Evolutionary conservation across 306 rosid genomes (phyloP).

Genomic region (Citrullus amarus): DNA sequence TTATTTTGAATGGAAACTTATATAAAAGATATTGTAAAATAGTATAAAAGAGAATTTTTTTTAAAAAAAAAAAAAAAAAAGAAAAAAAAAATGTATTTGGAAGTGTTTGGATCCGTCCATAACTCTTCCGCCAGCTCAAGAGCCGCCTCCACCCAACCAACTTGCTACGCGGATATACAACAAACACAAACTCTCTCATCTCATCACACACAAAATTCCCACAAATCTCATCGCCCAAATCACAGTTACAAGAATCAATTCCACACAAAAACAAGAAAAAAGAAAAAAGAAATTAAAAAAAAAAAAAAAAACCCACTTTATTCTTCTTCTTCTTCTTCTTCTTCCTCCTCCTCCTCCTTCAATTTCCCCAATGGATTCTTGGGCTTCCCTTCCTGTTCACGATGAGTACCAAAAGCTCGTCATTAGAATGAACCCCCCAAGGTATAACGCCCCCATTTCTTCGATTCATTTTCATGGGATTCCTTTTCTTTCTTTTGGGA

Average conservation of each 20-base stretch:
- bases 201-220: background rate
- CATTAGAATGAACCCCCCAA: constrained; percentile 84
- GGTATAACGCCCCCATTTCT: constrained; percentile 18
- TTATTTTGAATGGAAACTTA: too few relatives aligned
- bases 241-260: background rate
- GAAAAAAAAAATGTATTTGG: too few relatives aligned
- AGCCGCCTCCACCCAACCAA: constrained; percentile 13
- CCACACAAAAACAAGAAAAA: background rate
- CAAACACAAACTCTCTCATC: background rate
- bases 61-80: too few relatives aligned
- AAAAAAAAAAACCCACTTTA: background rate
- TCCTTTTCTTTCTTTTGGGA: background rate
- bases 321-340: background rate
- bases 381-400: constrained; percentile 33
- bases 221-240: background rate
- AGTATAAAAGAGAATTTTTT: too few relatives aligned
- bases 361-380: constrained; percentile 1
- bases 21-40: too few relatives aligned
- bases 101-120: background rate
- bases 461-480: background rate
- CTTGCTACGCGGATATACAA: constrained; percentile 9
- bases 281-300: background rate
- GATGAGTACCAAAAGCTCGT: constrained; percentile 77
- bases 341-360: background rate
- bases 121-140: constrained; percentile 11